Base-by-base conservation (phyloP, 2,329 filamentous ascomycete species). In the Ceratocystiopsis sp. region DNA sequence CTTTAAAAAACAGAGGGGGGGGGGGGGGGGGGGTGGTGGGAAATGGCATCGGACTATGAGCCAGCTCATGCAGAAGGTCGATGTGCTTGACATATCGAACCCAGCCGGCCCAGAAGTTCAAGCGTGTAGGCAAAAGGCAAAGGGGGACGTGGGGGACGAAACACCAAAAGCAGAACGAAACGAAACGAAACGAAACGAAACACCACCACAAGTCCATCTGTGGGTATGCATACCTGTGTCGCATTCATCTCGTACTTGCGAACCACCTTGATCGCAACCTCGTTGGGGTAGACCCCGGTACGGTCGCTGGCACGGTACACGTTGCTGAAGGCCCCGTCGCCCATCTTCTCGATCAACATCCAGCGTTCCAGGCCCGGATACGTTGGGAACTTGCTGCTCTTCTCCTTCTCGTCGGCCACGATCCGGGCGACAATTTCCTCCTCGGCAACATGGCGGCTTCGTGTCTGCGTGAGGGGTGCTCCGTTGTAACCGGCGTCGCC, bases 161-260 rank as follows among this genome's bases (percentile, higher is more conserved):
- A 15, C 17, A 38, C 6, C 9, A 8, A 36, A 19, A 36, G 37
- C 25, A 32, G n/a, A 36, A 36, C 16, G 13, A n/a, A 17, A 16
- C 36, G 32, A 35, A 17, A 16, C 36, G 32, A 35, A 15, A 16
- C 17, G 17, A 38, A 11, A 34, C 4, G 15, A 37, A 41, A 36
- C 19, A 25, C 35, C 14, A 42, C 25, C 25, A 29, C 25, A 29
- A 29, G 7, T 29, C 7, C 25, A 29, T 11, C 10, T 11, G 25
- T 29, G 25, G 25, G 7, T 8, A 29, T 10, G 25, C 86, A 75
- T 74, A 98, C 91, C 85, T 96, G 91, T 69, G 81, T 86, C 52
- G 80, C 87, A 65, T 94, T 96, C 84, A 98, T 95, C 65, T 98
- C 91, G 60, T 85, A 96, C 66, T 96, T 96, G 57, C 91, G 82